Evolutionary conservation across 768 basidiomycete species (phyloP).

Genomic region (Dentipellis fragilis): DNA sequence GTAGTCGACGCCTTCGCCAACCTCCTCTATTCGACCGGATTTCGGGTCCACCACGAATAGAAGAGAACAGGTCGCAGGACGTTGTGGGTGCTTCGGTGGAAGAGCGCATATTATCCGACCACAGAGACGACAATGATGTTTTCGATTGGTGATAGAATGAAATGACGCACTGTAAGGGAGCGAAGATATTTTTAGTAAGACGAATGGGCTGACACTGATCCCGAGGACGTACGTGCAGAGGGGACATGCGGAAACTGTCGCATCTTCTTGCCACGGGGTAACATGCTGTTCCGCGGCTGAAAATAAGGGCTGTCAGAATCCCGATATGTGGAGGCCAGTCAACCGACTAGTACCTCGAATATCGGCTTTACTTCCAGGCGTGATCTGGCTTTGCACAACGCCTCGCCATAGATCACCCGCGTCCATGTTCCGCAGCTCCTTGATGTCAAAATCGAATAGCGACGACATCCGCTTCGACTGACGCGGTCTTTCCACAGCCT

Average conservation of each 20-base stretch:
- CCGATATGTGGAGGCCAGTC: neutral
- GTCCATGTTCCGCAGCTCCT: conserved; percentile 47
- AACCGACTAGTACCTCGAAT: conserved; percentile 46
- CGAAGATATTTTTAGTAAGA: neutral
- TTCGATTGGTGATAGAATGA: conserved; percentile 83
- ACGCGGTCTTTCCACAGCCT: conserved; percentile 9
- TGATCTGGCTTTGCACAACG: conserved; percentile 35
- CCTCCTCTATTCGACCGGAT: conserved; percentile 73
- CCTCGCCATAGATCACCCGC: conserved; percentile 65
- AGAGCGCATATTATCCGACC: conserved; percentile 88
- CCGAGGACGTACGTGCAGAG: conserved; percentile 58
- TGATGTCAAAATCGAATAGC: conserved; percentile 63
- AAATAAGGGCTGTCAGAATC: neutral
- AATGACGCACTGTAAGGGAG: conserved; percentile 51
- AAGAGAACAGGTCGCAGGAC: conserved; percentile 61
- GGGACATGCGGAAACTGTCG: conserved; percentile 66
- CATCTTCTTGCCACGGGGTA: conserved; percentile 91
- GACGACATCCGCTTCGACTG: conserved; percentile 44
- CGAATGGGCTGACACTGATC: neutral
- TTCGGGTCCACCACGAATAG: conserved; percentile 81
- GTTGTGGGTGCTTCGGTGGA: conserved; percentile 62
- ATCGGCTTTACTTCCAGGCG: conserved; percentile 43
- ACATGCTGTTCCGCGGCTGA: conserved; percentile 81
- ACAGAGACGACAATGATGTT: conserved; percentile 94
- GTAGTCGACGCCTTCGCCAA: conserved; percentile 75